Evolutionary conservation across 768 basidiomycete species (phyloP), one percentile per base, ranked within the genome.

Genomic region (Lentinus brumalis): DNA sequence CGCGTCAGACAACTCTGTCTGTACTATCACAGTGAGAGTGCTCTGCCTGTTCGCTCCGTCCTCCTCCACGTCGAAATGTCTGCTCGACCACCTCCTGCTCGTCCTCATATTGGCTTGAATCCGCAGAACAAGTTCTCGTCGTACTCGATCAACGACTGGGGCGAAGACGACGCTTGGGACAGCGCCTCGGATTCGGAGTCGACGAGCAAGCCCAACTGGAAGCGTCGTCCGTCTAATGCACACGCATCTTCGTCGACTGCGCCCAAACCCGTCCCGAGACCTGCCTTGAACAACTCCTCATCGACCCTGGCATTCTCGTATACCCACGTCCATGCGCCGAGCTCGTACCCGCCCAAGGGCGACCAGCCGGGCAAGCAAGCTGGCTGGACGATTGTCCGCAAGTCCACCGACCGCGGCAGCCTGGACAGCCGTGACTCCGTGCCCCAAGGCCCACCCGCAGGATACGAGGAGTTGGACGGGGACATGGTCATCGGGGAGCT

Each of bases 81-180:
- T 73, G 80, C 87, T 61, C 81, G 86, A 67, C 83, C 89, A 30
- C 89, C 89, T 50, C 88, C 90, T 67, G 80, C 89, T 51, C 81
- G 88, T 51, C 89, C 89, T 47, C 89, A 91, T 75, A 83, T 88
- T 62, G 88, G 82, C 45, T 76, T 91, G 45, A 81, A 84, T 61
- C 78, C 87, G 6, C 72, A 64, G 66, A 35, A 71, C 71, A 74
- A 76, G 67, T 73, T 79, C 80, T 59, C 81, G 61, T 53, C 79
- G 76, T 66, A 82, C 75, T 73, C 75, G 52, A 60, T 67, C 18
- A 70, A 78, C 39, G 89, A 91, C 55, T 89, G 89, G 88, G 88
- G 77, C n/a, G 91, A 92, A 71, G 91, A 93, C 70, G 91, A 94
- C 71, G 90, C 85, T 49, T 94, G 91, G 91, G 91, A 93, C 75